phyloP scores from a whole-genome alignment of 1,284 basidiomycete genomes.

The Fomitopsis palustris region DNA sequence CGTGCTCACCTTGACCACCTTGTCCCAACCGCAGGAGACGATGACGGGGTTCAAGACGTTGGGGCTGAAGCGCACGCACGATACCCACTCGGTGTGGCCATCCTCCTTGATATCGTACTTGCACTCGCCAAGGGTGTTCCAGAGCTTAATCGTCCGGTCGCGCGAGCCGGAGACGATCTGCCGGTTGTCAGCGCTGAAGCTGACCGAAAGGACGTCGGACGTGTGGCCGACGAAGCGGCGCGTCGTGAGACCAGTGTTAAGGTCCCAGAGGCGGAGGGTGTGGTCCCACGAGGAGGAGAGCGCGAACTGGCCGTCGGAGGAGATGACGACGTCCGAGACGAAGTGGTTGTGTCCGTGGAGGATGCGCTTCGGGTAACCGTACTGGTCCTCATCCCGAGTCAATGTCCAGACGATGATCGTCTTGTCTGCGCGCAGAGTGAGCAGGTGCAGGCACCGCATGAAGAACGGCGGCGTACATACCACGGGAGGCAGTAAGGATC shows the following conservation, averaged over 20 bases:
- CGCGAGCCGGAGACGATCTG: conserved; percentile 99
- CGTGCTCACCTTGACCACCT: conserved; percentile 95
- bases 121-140: conserved; percentile 99
- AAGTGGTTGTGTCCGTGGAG: conserved; percentile 99
- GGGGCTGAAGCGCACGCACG: conserved; percentile 99
- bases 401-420: conserved; percentile 99
- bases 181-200: conserved; percentile 96
- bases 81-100: conserved; percentile 97
- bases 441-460: background rate
- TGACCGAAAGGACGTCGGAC: conserved; percentile 96
- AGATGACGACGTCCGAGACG: conserved; percentile 98
- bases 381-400: conserved; percentile 90
- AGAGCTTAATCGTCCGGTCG: conserved; percentile 98
- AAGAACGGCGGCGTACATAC: conserved; percentile 45
- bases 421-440: conserved; percentile 70
- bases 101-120: conserved; percentile 99
- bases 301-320: conserved; percentile 98
- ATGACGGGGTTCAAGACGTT: conserved; percentile 98
- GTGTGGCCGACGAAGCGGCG: conserved; percentile 98
- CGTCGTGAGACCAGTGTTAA: conserved; percentile 93
- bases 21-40: conserved; percentile 99
- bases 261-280: conserved; percentile 98
- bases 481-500: conserved; percentile 95
- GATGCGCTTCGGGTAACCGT: conserved; percentile 96
- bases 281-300: conserved; percentile 99